Evolutionary conservation across 805 yeast genomes (phyloP), one percentile per base, ranked within the genome.

Genomic region (Yarrowia hollandica): DNA sequence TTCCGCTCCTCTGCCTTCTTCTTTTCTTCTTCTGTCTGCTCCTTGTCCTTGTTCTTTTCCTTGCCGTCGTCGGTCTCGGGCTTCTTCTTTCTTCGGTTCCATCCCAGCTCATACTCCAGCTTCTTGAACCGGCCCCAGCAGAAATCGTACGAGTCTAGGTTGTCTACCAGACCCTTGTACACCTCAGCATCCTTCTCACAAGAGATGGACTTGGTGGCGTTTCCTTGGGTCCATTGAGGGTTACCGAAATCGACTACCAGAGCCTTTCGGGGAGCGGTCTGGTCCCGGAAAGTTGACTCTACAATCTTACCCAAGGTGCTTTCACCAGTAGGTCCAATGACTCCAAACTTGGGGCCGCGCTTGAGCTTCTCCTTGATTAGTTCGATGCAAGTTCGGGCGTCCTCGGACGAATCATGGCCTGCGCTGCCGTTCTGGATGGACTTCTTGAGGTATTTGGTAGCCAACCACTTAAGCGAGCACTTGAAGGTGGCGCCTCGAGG

Each of bases 371-470:
- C 65, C 64, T 87, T 83, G 1, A 88, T 81, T 52, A 92, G 77
- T 55, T 88, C 90, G 66, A 91, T 75, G 68, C 96, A 88, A 0
- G 96, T 84, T 25, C 70, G 70, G 11, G 96, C 86, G 68, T 92
- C 99, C 68, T 89, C 96, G 4, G 86, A 78, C 0, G 98, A 86
- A 57, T 91, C 87, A 71, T 92, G 98, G 1, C 96, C 96, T 3
- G 69, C 64, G 22, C 77, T 77, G n/a, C 86, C 84, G 22, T 72
- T 72, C 70, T 94, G 98, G 55, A 92, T 92, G 0, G 70, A 73
- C 52, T 79, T 72, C 16, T 76, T 71, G 34, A 91, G 72, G 67
- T 77, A 81, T 60, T 77, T 79, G 10, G 76, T 72, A 1, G 90
- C 77, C n/a, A 94, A 75, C 75, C 84, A 84, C 68, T 80, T 84